phyloP scores from a whole-genome alignment of 345 rosid genomes.

The Gossypium raimondii region DNA sequence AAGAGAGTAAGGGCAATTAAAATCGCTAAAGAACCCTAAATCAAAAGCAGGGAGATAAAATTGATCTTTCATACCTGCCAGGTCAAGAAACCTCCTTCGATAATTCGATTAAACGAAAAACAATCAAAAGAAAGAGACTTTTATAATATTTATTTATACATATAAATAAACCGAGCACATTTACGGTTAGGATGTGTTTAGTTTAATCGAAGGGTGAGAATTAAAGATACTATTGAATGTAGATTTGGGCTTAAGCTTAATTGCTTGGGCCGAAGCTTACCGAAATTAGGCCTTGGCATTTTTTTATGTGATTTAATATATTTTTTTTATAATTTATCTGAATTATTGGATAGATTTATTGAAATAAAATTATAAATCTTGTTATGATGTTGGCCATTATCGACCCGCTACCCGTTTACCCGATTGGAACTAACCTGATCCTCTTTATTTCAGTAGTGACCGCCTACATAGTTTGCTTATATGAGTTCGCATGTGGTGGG shows the following conservation, averaged over 20 bases:
- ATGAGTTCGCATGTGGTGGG: too few relatives aligned
- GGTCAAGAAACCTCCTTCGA: background rate
- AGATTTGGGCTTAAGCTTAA: background rate
- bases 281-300: background rate
- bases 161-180: background rate
- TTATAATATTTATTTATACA: background rate
- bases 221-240: background rate
- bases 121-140: background rate
- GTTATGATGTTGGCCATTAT: too few relatives aligned
- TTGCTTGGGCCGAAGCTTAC: background rate
- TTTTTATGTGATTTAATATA: too few relatives aligned
- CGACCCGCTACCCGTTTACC: too few relatives aligned
- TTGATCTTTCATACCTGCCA: background rate
- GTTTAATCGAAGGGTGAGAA: background rate
- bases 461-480: too few relatives aligned
- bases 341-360: too few relatives aligned
- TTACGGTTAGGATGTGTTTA: background rate
- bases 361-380: too few relatives aligned
- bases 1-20: background rate
- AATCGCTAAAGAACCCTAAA: background rate
- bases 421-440: rapidly evolving
- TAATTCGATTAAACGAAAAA: background rate
- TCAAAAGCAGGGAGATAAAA: background rate
- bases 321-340: too few relatives aligned
- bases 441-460: too few relatives aligned